Conservation (phyloP, 768 basidiomycete genomes). For the Exsudoporus frostii region DNA sequence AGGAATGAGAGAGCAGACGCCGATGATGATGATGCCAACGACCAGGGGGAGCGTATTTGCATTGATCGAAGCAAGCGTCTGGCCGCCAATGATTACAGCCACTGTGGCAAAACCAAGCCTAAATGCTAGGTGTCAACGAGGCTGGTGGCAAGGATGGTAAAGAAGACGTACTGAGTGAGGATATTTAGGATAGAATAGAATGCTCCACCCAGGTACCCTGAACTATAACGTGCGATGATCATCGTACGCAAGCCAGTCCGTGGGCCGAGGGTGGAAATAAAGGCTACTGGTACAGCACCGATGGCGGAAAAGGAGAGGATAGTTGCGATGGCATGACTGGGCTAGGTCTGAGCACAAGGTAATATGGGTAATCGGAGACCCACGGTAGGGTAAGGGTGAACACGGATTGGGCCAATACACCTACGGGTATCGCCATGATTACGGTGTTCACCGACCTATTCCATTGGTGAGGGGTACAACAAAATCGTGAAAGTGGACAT, state of each 20-base stretch:
- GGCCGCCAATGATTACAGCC: constrained; percentile 51
- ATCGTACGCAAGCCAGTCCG: constrained; percentile 53
- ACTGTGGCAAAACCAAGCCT: constrained; percentile 48
- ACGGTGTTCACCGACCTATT: constrained; percentile 46
- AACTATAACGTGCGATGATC: constrained; percentile 47
- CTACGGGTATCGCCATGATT: constrained; percentile 48
- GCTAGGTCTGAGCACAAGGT: background rate
- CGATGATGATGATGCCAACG: constrained; percentile 48
- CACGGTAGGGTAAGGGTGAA: constrained; percentile 48
- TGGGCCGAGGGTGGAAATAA: constrained; percentile 53
- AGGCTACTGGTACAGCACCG: constrained; percentile 41
- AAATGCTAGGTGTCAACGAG: background rate
- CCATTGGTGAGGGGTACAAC: background rate
- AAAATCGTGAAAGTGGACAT: background rate
- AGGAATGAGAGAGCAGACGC: constrained; percentile 40
- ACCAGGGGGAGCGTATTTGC: constrained; percentile 43
- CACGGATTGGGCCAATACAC: constrained; percentile 46
- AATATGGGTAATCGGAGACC: constrained; percentile 12
- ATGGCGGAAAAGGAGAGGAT: constrained; percentile 46
- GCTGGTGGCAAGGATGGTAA: background rate
- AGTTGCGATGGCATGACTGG: constrained; percentile 42
- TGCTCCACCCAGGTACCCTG: constrained; percentile 47
- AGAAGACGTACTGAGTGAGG: constrained; percentile 41
- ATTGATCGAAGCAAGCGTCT: constrained; percentile 47
- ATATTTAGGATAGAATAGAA: constrained; percentile 54